Evolutionary conservation across 83 land plant species (phyloP).

Genomic region (Isoetes engelmannii): DNA sequence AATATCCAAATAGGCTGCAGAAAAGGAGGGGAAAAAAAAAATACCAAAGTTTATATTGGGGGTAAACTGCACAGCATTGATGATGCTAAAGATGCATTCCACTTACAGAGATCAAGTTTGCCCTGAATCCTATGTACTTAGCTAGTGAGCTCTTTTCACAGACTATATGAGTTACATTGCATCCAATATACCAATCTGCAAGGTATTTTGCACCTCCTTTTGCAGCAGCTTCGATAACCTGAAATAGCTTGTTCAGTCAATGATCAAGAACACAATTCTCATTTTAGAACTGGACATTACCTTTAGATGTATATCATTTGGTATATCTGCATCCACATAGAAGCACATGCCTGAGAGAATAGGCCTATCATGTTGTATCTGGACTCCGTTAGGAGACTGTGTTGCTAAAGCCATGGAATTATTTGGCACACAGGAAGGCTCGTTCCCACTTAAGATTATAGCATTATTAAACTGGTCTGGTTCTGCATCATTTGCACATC

Average conservation of each 20-base stretch:
- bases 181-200: slow-evolving; percentile 72
- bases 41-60: no score
- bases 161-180: slow-evolving; percentile 63
- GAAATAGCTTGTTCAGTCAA: neutral
- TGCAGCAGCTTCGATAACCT: slow-evolving; percentile 68
- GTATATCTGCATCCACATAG: slow-evolving; percentile 60
- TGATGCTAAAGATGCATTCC: neutral
- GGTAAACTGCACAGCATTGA: no score
- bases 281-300: slow-evolving; percentile 41
- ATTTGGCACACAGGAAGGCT: slow-evolving; percentile 61
- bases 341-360: slow-evolving; percentile 45
- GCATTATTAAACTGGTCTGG: no score
- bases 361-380: no score
- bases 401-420: slow-evolving; percentile 26
- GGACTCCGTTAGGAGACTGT: no score
- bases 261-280: no score
- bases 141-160: slow-evolving; percentile 68
- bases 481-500: slow-evolving; percentile 37
- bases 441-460: no score
- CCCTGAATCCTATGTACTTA: slow-evolving; percentile 58
- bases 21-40: no score
- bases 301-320: slow-evolving; percentile 64
- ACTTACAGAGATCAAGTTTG: slow-evolving; percentile 71
- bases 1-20: slow-evolving; percentile 86
- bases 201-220: slow-evolving; percentile 58